Percentiles rank a stretch among this genome's conserved stretches.
phyloP scores from a whole-genome alignment of 2,329 filamentous ascomycete genomes.

The Ilyonectria robusta region DNA sequence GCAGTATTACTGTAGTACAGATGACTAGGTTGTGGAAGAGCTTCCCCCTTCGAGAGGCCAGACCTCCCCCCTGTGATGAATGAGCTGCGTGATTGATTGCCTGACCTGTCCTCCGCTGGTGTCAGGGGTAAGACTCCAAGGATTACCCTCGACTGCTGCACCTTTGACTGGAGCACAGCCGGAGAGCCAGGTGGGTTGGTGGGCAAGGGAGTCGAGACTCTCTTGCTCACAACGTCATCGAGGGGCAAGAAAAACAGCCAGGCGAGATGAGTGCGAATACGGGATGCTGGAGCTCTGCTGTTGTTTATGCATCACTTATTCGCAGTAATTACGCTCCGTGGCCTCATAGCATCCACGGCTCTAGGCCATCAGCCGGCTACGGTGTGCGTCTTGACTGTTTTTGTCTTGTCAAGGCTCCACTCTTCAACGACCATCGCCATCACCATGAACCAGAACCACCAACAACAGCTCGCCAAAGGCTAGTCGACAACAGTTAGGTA shows the following conservation, averaged over 20 bases:
- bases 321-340: neutral
- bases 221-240: slow-evolving; percentile 42
- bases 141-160: slow-evolving; percentile 27
- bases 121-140: slow-evolving; percentile 24
- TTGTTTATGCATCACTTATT: slow-evolving; percentile 35
- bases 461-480: slow-evolving; percentile 9
- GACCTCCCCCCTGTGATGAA: slow-evolving; percentile 19
- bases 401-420: slow-evolving; percentile 28
- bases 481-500: neutral
- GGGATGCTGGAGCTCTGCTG: neutral
- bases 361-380: slow-evolving; percentile 10
- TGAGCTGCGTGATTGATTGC: slow-evolving; percentile 28
- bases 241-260: slow-evolving; percentile 36
- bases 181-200: slow-evolving; percentile 9
- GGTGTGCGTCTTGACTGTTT: slow-evolving; percentile 24
- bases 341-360: neutral
- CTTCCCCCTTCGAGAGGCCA: slow-evolving; percentile 20
- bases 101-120: slow-evolving; percentile 21
- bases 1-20: slow-evolving; percentile 16
- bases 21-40: slow-evolving; percentile 5
- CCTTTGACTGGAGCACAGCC: slow-evolving; percentile 20
- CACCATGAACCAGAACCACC: slow-evolving; percentile 10
- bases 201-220: slow-evolving; percentile 14
- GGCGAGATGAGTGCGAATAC: slow-evolving; percentile 2
- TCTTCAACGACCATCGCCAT: slow-evolving; percentile 27